Percentiles rank a stretch among this genome's conserved stretches.
Evolutionary conservation across 805 yeast species (phyloP).

Genomic region (Teunomyces kruisii): DNA sequence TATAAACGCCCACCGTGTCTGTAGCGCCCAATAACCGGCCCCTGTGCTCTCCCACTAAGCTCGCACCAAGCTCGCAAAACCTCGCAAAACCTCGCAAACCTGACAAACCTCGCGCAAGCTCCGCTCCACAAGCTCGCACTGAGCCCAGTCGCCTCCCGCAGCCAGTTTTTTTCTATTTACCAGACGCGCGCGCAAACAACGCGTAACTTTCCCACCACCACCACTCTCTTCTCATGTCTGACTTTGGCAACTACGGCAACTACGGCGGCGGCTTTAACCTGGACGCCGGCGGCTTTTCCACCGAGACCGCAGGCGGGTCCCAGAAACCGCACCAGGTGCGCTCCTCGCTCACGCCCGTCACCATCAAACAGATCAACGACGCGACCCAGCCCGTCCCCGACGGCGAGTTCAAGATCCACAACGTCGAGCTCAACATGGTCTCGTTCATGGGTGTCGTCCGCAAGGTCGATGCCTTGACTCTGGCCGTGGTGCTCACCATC

Average conservation of each 20-base stretch:
- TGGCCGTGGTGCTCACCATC: conserved; percentile 55
- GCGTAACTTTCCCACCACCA: too few species aligned
- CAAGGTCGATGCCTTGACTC: conserved; percentile 56
- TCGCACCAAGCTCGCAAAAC: too few species aligned
- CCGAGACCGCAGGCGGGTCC: conserved; percentile 15
- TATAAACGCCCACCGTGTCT: too few species aligned
- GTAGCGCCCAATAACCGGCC: too few species aligned
- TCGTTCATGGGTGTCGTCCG: conserved; percentile 70
- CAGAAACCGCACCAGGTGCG: conserved; percentile 24
- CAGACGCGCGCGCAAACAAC: not conserved
- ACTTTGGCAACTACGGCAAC: conserved; percentile 14
- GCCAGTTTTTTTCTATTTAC: not conserved
- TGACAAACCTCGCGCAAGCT: too few species aligned
- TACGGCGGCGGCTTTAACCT: conserved; percentile 24
- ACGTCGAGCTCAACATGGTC: conserved; percentile 61
- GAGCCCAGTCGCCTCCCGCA: too few species aligned
- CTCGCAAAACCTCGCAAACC: too few species aligned
- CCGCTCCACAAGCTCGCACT: too few species aligned
- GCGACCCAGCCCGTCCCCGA: conserved; percentile 64
- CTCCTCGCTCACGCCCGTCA: conserved; percentile 53
- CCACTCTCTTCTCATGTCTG: conserved; percentile 2
- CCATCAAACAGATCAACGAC: conserved; percentile 69
- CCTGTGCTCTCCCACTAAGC: too few species aligned
- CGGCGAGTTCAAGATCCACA: conserved; percentile 60
- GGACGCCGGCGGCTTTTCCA: conserved; percentile 19